Conservation (phyloP, 768 basidiomycete species). For the Trametes cubensis region DNA sequence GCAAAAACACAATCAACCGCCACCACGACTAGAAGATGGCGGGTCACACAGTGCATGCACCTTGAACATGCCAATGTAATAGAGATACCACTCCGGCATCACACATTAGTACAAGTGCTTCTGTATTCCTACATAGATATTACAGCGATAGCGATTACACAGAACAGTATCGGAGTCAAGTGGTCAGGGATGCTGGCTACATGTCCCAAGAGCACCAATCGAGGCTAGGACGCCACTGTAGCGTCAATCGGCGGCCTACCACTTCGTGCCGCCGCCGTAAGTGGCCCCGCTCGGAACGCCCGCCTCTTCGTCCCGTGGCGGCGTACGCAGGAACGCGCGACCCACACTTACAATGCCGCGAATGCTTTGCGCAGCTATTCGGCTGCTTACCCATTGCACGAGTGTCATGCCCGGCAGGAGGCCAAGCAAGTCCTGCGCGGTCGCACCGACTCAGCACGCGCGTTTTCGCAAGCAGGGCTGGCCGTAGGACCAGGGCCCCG, state of each 20-base stretch:
- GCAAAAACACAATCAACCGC: too few relatives aligned
- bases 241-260: neutral
- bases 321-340: conserved; percentile 18
- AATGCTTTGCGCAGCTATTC: conserved; percentile 61
- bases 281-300: neutral
- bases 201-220: too few relatives aligned
- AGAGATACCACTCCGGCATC: too few relatives aligned
- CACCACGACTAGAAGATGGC: too few relatives aligned
- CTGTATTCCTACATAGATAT: too few relatives aligned
- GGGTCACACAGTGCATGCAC: too few relatives aligned
- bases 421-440: conserved; percentile 59
- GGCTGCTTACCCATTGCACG: conserved; percentile 68
- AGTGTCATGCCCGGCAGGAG: conserved; percentile 70
- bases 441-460: neutral
- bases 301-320: conserved; percentile 17
- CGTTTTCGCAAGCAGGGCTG: neutral
- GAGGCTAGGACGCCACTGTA: neutral
- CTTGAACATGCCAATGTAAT: too few relatives aligned
- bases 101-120: too few relatives aligned
- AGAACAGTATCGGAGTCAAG: too few relatives aligned
- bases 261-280: neutral
- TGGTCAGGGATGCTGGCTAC: too few relatives aligned
- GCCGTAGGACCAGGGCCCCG: too few relatives aligned
- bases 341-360: conserved; percentile 28
- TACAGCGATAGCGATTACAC: too few relatives aligned